Evolutionary conservation across 2,329 filamentous ascomycete species (phyloP).

Genomic region (Fusarium sp.): DNA sequence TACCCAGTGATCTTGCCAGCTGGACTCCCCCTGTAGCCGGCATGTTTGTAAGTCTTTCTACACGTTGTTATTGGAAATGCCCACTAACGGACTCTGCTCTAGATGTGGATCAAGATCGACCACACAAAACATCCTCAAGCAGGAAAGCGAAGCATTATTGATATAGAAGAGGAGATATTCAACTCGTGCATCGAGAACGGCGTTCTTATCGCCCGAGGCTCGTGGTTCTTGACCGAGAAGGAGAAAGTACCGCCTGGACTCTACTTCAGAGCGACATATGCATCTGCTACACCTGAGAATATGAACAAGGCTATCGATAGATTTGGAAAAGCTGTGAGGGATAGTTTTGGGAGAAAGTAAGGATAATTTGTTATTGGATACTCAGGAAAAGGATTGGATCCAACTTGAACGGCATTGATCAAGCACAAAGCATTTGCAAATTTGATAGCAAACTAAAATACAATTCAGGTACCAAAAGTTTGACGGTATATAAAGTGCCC

Average conservation of each 20-base stretch:
- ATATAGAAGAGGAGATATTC: constrained; percentile 91
- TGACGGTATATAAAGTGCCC: too few relatives aligned
- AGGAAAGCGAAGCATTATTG: constrained; percentile 67
- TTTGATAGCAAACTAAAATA: background rate
- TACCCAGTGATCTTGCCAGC: constrained; percentile 81
- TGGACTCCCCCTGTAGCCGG: constrained; percentile 88
- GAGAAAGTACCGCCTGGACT: constrained; percentile 73
- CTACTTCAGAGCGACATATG: constrained; percentile 93
- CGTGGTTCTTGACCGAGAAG: constrained; percentile 89
- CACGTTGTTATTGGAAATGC: background rate
- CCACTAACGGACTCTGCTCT: background rate
- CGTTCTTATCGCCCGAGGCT: constrained; percentile 86
- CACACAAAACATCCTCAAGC: constrained; percentile 76
- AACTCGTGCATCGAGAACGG: constrained; percentile 80
- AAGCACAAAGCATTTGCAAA: constrained; percentile 3
- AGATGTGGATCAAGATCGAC: constrained; percentile 83
- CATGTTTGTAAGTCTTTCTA: constrained; percentile 86
- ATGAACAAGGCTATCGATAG: constrained; percentile 81
- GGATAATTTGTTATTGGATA: background rate
- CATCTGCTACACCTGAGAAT: constrained; percentile 79
- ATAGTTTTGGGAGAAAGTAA: constrained; percentile 62
- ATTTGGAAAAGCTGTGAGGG: constrained; percentile 81
- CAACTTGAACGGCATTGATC: background rate
- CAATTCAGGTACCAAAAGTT: too few relatives aligned
- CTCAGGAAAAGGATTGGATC: background rate